Evolutionary conservation across 2,329 filamentous ascomycete genomes (phyloP).

Genomic region (Fusarium subtropicale): DNA sequence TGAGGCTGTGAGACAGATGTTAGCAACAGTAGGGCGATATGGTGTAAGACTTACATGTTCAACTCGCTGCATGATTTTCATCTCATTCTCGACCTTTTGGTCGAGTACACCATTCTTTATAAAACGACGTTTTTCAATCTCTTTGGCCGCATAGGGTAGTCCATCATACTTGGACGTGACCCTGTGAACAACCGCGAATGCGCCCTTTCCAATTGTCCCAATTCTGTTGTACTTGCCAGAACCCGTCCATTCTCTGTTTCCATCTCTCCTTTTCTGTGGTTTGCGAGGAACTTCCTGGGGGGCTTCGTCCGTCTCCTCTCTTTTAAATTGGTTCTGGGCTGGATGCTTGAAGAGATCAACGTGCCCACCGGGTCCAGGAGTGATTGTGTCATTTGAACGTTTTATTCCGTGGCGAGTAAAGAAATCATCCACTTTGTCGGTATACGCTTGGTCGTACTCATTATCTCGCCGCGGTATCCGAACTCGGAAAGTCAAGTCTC

Average conservation of each 20-base stretch:
- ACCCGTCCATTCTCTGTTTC: constrained; percentile 79
- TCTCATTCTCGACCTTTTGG: constrained; percentile 94
- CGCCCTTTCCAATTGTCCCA: constrained; percentile 86
- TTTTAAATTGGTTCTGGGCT: constrained; percentile 37
- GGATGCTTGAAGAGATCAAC: constrained; percentile 52
- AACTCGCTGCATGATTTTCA: constrained; percentile 92
- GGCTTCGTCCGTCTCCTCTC: constrained; percentile 39
- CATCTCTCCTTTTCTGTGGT: constrained; percentile 45
- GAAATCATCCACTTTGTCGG: constrained; percentile 76
- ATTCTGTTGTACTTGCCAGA: constrained; percentile 86
- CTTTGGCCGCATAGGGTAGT: constrained; percentile 87
- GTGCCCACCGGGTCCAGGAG: constrained; percentile 61
- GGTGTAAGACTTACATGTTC: constrained; percentile 73
- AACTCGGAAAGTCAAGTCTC: constrained; percentile 83
- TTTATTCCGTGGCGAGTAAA: constrained; percentile 58
- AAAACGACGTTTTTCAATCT: constrained; percentile 91
- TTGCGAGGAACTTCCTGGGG: constrained; percentile 24
- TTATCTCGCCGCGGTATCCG: constrained; percentile 83
- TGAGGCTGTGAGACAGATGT: constrained; percentile 68
- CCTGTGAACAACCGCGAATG: constrained; percentile 94
- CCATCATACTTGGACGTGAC: constrained; percentile 88
- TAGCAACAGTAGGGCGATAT: constrained; percentile 8
- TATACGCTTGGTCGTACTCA: constrained; percentile 72
- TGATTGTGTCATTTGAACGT: constrained; percentile 58
- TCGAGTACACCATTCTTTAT: constrained; percentile 93